phyloP scores from a whole-genome alignment of 148 eudicot genomes.

The Mesembryanthemum crystallinum region DNA sequence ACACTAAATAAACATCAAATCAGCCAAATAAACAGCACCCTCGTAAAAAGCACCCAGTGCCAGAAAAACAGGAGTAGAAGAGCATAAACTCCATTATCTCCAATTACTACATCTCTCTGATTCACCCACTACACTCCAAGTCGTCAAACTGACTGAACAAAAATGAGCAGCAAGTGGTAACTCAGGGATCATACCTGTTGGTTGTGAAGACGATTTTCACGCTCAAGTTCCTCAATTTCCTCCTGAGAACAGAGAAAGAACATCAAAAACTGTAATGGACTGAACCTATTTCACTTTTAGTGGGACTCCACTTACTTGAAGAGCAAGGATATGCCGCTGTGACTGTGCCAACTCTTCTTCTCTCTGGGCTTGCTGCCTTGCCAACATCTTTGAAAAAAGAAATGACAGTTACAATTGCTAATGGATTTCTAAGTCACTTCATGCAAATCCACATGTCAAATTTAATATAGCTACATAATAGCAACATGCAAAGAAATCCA shows the following conservation, averaged over 20 bases:
- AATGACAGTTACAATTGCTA: not conserved
- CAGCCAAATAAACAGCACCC: not conserved
- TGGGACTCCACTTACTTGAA: constrained; percentile 58
- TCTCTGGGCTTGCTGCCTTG: constrained; percentile 99
- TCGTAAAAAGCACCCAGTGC: not conserved
- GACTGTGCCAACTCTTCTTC: constrained; percentile 98
- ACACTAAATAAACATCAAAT: not conserved
- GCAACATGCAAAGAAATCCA: not conserved
- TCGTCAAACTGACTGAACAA: constrained; percentile 2
- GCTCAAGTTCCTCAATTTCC: constrained; percentile 98
- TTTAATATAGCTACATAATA: not conserved
- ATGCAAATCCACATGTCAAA: not conserved
- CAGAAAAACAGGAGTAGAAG: not conserved
- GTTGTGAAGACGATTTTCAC: constrained; percentile 88
- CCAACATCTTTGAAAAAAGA: constrained; percentile 58
- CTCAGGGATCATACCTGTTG: constrained; percentile 61
- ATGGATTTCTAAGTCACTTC: not conserved
- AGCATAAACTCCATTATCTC: not conserved
- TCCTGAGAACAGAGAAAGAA: constrained; percentile 49
- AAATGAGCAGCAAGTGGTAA: constrained; percentile 17
- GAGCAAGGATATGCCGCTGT: constrained; percentile 97
- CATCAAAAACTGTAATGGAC: constrained; percentile 20
- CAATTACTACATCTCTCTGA: constrained; percentile 5
- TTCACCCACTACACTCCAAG: not conserved
- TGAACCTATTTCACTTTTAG: constrained; percentile 3